These are phyloP conservation scores for Hylodesmum podocarpum DNA, from an alignment of 306 rosid species.

Conservation along the genomic window DNA sequence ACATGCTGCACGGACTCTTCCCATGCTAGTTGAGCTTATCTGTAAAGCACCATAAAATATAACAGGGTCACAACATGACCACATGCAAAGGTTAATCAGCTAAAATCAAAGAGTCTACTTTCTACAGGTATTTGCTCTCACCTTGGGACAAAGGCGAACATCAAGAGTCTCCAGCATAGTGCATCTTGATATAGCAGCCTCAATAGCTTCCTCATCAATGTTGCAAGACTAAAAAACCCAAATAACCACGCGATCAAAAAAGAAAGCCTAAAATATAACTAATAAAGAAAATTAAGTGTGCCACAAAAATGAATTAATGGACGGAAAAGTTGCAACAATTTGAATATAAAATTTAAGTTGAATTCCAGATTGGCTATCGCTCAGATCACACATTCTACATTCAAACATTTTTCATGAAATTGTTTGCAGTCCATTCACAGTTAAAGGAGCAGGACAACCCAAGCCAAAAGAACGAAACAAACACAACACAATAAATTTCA, in stretches of 20 bases:
- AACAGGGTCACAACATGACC: background rate
- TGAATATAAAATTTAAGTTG: background rate
- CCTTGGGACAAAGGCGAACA: conserved; percentile 96
- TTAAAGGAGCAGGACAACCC: background rate
- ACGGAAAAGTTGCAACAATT: background rate
- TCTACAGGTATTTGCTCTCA: conserved; percentile 17
- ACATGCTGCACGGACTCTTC: conserved; percentile 65
- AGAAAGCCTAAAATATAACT: background rate
- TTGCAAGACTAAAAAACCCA: conserved; percentile 74
- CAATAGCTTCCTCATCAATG: conserved; percentile 77
- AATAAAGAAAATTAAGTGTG: background rate
- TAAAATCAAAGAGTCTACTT: background rate
- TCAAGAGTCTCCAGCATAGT: conserved; percentile 95
- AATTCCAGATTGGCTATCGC: background rate
- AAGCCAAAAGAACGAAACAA: conserved; percentile 1
- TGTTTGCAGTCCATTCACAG: background rate
- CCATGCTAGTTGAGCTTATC: conserved; percentile 77
- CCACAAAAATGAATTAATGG: background rate
- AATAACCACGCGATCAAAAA: background rate
- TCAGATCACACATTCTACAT: background rate
- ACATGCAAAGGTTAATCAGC: background rate
- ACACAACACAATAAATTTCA: background rate
- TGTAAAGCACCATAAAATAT: conserved; percentile 28
- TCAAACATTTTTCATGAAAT: background rate
- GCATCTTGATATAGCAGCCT: conserved; percentile 83